Evolutionary conservation across 768 basidiomycete species (phyloP), one percentile per base, ranked within the genome.

Genomic region (Mycena polygramma): DNA sequence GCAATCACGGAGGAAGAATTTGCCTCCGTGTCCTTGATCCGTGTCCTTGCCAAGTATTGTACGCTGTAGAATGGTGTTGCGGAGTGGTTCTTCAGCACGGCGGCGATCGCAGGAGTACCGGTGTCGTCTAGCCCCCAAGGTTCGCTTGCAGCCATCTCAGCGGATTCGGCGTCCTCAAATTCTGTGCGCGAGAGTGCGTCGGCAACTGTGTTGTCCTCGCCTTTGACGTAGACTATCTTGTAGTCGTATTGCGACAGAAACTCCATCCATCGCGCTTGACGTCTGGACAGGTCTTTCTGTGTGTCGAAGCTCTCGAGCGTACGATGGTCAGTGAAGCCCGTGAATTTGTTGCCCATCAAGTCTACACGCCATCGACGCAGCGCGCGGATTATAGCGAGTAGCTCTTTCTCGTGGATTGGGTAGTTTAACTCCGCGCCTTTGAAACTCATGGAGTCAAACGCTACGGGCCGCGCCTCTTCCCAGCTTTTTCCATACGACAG

Each of bases 351-450:
- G n/a, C 49, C 49, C 7, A 51, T 19, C 6, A 51, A 22, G n/a
- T 51, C 49, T 2, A 51, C 49, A 20, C 49, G n/a, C 49, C 49
- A 51, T 11, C 24, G n/a, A 4, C 24, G 19, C 20, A 51, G 49
- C 63, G 4, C 54, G 71, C 78, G 0, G 77, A 77, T 1, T 78
- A 59, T 0, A 79, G 72, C 55, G 8, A 57, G 15, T 2, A 57
- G 37, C 60, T 81, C 79, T 64, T 78, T 76, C 54, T 82, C 75
- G 46, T 82, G 81, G 0, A 76, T 70, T 0, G 79, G 78, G 48
- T 82, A 82, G 64, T 82, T 80, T 54, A 0, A 30, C 36, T 63
- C 64, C 1, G 79, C 77, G 55, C 53, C 73, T 57, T 70, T 76
- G 43, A 70, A 75, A 20, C 63, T 74, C 59, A 22, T 43, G 7